Percentiles rank a stretch among this genome's conserved stretches.
phyloP scores from a whole-genome alignment of 2,329 filamentous ascomycete genomes.

The Claviceps africana region DNA sequence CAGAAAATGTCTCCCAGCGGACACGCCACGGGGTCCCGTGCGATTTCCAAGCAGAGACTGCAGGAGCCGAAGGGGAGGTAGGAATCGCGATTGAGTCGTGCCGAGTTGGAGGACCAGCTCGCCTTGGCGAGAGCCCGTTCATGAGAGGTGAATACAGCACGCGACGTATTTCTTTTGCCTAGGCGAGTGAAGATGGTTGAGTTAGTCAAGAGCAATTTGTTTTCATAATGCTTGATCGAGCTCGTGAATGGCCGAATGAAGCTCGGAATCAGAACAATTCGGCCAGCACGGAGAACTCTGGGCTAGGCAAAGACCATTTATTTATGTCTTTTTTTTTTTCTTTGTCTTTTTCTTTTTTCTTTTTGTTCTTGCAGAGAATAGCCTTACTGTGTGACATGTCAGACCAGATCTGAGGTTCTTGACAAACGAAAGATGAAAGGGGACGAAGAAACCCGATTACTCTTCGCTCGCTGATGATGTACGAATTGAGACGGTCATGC shows the following conservation, averaged over 20 bases:
- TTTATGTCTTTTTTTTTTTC: background rate
- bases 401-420: background rate
- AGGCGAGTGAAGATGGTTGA: background rate
- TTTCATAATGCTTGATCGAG: background rate
- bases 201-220: background rate
- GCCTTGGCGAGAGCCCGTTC: slow-evolving; percentile 72
- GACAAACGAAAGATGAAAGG: background rate
- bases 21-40: slow-evolving; percentile 73
- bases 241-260: background rate
- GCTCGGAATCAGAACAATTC: background rate
- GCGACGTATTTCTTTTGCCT: slow-evolving; percentile 81
- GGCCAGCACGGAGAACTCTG: background rate
- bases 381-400: slow-evolving; percentile 37
- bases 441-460: background rate
- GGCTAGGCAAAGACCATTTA: background rate
- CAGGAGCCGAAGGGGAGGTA: slow-evolving; percentile 88
- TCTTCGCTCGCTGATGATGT: background rate
- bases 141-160: slow-evolving; percentile 85
- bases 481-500: background rate
- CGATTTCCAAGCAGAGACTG: slow-evolving; percentile 69
- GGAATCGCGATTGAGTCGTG: slow-evolving; percentile 77
- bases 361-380: background rate
- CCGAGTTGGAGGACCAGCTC: slow-evolving; percentile 68
- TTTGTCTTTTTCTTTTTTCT: background rate
- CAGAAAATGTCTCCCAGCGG: slow-evolving; percentile 82